A percentile compares a stretch with the other conserved stretches of the same genome.
Conservation (phyloP, 2,329 filamentous ascomycete genomes). For the Alternaria gaisen region DNA sequence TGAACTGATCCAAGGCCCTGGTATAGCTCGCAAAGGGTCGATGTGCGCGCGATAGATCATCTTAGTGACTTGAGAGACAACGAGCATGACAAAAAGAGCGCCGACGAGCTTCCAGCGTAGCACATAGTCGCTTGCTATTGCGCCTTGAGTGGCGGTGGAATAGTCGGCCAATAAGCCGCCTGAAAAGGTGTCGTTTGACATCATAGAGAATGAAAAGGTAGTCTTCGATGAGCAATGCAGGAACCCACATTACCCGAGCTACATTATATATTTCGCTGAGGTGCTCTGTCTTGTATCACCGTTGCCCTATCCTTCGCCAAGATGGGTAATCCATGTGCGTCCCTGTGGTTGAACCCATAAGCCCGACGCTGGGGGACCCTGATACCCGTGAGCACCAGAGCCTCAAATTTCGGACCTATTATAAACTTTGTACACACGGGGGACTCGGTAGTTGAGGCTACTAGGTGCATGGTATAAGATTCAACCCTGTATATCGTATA, state of each 20-base stretch:
- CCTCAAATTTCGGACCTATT: background rate
- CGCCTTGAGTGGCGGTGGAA: background rate
- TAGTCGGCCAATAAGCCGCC: background rate
- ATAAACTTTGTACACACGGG: background rate
- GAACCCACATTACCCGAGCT: background rate
- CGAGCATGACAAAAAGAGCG: background rate
- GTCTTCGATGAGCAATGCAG: background rate
- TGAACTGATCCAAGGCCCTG: slow-evolving; percentile 30
- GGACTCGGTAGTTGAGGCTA: background rate
- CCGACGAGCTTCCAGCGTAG: background rate
- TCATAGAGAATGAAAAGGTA: background rate
- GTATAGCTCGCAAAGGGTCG: slow-evolving; percentile 23
- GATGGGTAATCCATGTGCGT: background rate
- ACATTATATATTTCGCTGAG: background rate
- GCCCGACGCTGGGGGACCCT: background rate
- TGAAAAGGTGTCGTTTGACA: slow-evolving; percentile 1
- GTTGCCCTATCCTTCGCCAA: background rate
- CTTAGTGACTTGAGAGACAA: slow-evolving; percentile 3
- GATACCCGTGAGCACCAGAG: background rate
- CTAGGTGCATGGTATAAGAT: background rate
- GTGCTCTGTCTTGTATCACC: background rate
- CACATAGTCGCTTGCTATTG: background rate
- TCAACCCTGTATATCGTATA: background rate
- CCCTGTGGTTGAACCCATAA: background rate
- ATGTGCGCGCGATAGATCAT: slow-evolving; percentile 24